Base-by-base conservation (phyloP, 108 stramenopile species). In the Skeletonema marinoi region DNA sequence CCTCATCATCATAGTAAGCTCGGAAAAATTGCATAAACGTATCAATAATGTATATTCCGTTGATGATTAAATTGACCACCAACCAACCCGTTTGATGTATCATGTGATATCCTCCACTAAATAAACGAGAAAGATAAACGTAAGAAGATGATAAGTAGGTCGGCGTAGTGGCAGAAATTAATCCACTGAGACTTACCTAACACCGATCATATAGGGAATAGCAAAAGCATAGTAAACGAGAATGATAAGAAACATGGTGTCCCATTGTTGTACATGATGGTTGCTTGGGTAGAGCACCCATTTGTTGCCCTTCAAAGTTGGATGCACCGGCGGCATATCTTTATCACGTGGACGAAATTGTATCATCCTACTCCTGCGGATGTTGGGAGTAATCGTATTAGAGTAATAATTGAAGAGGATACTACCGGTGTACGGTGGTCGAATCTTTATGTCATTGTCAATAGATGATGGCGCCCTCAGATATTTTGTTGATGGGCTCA, bases 21-120 rank as follows among this genome's bases (percentile, higher is more conserved):
- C 78, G 32, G 25, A 74, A 78, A 38, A 78, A 78, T 62, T 65
- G 71, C 33, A 78, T 25, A 6, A 78, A 74, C 17, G 73, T 74
- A 25, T 78, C 78, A 30, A 78, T 48, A 39, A 78, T 67, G 32
- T 73, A 78, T 10, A 65, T 31, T 16, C 25, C 16, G 42, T 78
- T 78, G 72, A 74, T 30, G 44, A 65, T 13, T 19, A 74, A 25
- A 38, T 74, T 78, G 66, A 78, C 16, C n/a, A 73, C 46, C n/a
- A 74, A 19, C 73, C 73, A 78, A 16, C 12, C 63, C 13, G 7
- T 31, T 29, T 30, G 41, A 25, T 35, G 21, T 17, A 78, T 12
- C 7, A 74, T 66, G 62, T 65, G 60, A 35, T 74, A 74, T 21
- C 78, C 78, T n/a, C 30, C 78, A 48, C 32, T 48, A 35, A 42